Conservation (phyloP, 768 basidiomycete species). For the Pleurotus cornucopiae region DNA sequence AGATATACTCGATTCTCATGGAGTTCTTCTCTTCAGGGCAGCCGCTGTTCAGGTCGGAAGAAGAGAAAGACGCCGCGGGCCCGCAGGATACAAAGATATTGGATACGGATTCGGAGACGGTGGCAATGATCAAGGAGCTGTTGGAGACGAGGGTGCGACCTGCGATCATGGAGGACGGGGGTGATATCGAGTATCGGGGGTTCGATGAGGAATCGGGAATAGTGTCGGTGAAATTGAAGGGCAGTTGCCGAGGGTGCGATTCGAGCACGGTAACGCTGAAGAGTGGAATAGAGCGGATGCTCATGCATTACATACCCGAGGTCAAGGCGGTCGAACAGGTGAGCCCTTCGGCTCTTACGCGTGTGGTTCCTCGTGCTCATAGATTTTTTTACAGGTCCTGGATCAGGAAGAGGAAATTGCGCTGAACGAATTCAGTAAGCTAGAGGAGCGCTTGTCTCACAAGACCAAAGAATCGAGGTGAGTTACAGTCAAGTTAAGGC, state of each 20-base stretch:
- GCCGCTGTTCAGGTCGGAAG: constrained; percentile 78
- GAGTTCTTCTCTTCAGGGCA: constrained; percentile 94
- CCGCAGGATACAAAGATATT: constrained; percentile 92
- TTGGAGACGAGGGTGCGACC: constrained; percentile 93
- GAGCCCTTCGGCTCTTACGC: constrained; percentile 13
- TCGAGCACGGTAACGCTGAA: constrained; percentile 95
- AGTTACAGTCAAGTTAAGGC: constrained; percentile 5
- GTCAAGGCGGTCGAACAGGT: constrained; percentile 91
- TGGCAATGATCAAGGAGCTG: constrained; percentile 98
- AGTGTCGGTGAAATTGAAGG: constrained; percentile 90
- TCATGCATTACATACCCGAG: constrained; percentile 98
- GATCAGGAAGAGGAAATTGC: constrained; percentile 90
- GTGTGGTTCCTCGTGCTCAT: background rate
- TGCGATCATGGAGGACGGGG: constrained; percentile 98
- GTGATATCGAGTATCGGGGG: constrained; percentile 94
- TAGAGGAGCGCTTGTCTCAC: constrained; percentile 62
- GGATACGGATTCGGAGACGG: constrained; percentile 92
- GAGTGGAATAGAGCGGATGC: constrained; percentile 96
- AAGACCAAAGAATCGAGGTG: constrained; percentile 45
- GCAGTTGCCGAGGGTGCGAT: constrained; percentile 93
- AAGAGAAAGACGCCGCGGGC: constrained; percentile 76
- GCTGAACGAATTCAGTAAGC: constrained; percentile 82
- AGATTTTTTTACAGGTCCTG: constrained; percentile 54
- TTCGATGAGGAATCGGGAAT: constrained; percentile 74
- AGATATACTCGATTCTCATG: constrained; percentile 95